Base-by-base conservation (phyloP, 2,329 filamentous ascomycete species). In the Eutypella sp. region DNA sequence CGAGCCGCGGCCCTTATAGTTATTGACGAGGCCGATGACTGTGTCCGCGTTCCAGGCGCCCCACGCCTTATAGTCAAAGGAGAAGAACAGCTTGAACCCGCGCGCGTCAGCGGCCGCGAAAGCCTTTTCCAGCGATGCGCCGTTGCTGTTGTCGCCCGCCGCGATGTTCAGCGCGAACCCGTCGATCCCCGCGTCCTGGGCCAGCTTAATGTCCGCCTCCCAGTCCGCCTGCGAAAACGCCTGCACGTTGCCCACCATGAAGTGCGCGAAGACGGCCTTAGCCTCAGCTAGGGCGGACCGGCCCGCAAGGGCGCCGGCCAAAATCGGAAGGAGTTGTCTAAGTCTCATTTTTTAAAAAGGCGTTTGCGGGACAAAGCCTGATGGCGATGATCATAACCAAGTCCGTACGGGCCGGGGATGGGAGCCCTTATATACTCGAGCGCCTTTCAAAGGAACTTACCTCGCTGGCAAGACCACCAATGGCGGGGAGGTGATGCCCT, bases 101-200 rank as follows among this genome's bases (percentile, higher is more conserved):
- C 41, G 25, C 8, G 22, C 39, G 5, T 46, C 46, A 29, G 64
- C 60, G 3, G 56, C 57, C 5, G 48, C 15, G 48, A 65, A 67
- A 24, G 61, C 63, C 15, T 48, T 47, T 13, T 44, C 36, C 34
- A 64, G 31, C 29, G 50, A 49, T 8, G 40, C 44, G 13, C 38
- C 40, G 40, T 49, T 53, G 22, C 45, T 47, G 22, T 33, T 29
- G 37, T 58, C 54, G 19, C 48, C 24, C 18, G 48, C 27, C 19
- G 47, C 67, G 20, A 69, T 61, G 52, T 70, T 70, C 39, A 70
- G 61, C n/a, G 67, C 67, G 51, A 70, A 70, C 19, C 65, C 67
- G 49, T 70, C 66, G 45, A 69, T 67, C 25, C 68, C 67, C 2
- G 65, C 63, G 13, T 61, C 48, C 44, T 66, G 52, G 15, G 67